Conservation (phyloP, 441 rosid genomes). For the Kokia cookei region DNA sequence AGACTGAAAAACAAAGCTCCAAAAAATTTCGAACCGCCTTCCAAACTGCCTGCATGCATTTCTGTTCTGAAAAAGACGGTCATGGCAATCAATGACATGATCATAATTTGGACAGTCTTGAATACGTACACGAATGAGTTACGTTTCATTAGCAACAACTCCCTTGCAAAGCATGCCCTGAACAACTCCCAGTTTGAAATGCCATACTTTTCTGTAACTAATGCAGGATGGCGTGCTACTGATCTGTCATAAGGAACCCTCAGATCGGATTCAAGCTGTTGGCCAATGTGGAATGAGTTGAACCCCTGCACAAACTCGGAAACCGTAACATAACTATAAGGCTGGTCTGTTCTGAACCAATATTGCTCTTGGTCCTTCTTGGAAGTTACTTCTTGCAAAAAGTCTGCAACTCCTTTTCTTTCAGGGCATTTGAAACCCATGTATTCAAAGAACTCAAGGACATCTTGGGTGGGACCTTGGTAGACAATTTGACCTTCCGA, state of each 20-base stretch:
- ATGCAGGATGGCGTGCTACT: conserved; percentile 46
- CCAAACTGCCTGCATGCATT: conserved; percentile 40
- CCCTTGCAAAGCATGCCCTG: conserved; percentile 62
- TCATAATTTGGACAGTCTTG: conserved; percentile 54
- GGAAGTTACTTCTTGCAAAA: conserved; percentile 69
- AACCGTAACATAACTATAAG: conserved; percentile 36
- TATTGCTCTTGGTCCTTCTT: conserved; percentile 70
- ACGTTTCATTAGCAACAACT: conserved; percentile 63
- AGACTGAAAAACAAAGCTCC: conserved; percentile 64
- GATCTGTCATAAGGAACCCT: conserved; percentile 43
- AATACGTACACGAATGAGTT: conserved; percentile 57
- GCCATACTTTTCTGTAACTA: conserved; percentile 58
- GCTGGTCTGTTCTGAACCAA: conserved; percentile 45
- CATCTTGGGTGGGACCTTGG: conserved; percentile 49
- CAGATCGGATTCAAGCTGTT: conserved; percentile 35
- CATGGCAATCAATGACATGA: conserved; percentile 44
- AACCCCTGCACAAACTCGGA: conserved; percentile 39
- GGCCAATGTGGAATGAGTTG: conserved; percentile 43
- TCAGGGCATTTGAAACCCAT: conserved; percentile 65
- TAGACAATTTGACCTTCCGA: conserved; percentile 52
- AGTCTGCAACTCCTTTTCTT: conserved; percentile 72
- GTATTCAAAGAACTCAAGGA: conserved; percentile 51
- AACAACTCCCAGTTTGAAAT: conserved; percentile 53
- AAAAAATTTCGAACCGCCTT: conserved; percentile 38
- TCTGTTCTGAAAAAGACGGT: conserved; percentile 52